Evolutionary conservation across 352 stramenopile genomes (phyloP).

Genomic region (Globisporangium barbulae): DNA sequence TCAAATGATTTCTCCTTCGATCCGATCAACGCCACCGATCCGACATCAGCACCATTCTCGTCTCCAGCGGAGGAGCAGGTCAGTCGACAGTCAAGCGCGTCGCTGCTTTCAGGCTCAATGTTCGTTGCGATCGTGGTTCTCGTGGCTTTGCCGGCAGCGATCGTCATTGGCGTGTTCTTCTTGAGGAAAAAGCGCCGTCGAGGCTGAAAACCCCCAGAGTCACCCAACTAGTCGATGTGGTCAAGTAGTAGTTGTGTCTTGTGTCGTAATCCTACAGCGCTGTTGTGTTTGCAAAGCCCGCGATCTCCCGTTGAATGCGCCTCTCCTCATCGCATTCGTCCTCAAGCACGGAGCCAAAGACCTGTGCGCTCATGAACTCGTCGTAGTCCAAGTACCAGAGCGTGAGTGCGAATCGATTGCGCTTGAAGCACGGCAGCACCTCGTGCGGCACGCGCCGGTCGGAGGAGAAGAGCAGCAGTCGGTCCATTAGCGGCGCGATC

Average conservation of each 20-base stretch:
- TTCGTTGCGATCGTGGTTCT: constrained; percentile 18
- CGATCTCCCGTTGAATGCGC: constrained; percentile 28
- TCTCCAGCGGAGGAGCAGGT: neutral
- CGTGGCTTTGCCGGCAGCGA: constrained; percentile 9
- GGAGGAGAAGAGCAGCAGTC: constrained; percentile 47
- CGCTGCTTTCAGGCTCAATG: constrained; percentile 12
- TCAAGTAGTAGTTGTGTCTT: neutral
- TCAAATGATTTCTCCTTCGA: neutral
- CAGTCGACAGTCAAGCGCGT: neutral
- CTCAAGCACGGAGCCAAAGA: constrained; percentile 22
- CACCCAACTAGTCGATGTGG: neutral
- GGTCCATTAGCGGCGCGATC: constrained; percentile 12
- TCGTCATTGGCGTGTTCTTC: constrained; percentile 17
- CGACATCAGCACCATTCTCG: neutral
- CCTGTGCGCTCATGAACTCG: constrained; percentile 43
- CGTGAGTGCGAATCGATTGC: constrained; percentile 44
- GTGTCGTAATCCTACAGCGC: neutral
- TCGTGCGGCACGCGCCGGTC: constrained; percentile 45
- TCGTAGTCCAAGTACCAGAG: constrained; percentile 64
- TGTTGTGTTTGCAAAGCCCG: neutral
- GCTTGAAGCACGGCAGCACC: constrained; percentile 20
- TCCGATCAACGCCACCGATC: neutral
- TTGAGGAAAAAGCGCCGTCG: constrained; percentile 6
- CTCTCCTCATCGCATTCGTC: constrained; percentile 13
- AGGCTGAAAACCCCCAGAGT: neutral